Evolutionary conservation across 306 rosid species (phyloP).

Genomic region (Lathyrus aphaca): DNA sequence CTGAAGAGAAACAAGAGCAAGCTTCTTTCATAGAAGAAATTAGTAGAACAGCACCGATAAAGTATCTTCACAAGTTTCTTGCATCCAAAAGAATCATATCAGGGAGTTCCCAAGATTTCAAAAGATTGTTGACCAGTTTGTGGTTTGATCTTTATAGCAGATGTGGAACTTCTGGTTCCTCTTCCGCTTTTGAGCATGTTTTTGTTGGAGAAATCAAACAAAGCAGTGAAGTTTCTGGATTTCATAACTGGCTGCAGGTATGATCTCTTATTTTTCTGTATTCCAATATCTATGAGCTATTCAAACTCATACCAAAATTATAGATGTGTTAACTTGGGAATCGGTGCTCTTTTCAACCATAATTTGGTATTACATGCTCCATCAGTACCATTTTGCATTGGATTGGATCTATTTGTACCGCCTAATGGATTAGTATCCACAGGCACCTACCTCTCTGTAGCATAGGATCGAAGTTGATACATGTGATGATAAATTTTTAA

Average conservation of each 20-base stretch:
- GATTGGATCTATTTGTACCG: background rate
- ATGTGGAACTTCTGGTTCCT: slow-evolving; percentile 82
- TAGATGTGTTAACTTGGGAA: slow-evolving; percentile 16
- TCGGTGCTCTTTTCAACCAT: slow-evolving; percentile 27
- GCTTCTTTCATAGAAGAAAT: slow-evolving; percentile 91
- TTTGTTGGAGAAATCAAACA: slow-evolving; percentile 94
- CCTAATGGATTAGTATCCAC: slow-evolving; percentile 11
- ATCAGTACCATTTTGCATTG: background rate
- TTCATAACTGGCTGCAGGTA: slow-evolving; percentile 99
- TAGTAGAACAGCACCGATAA: slow-evolving; percentile 91
- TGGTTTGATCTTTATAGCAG: slow-evolving; percentile 96
- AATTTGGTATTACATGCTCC: slow-evolving; percentile 22
- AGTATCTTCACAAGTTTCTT: slow-evolving; percentile 81
- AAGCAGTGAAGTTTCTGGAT: slow-evolving; percentile 77
- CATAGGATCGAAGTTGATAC: slow-evolving; percentile 35
- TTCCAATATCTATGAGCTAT: slow-evolving; percentile 13
- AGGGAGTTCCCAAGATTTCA: slow-evolving; percentile 68
- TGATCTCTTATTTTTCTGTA: slow-evolving; percentile 16
- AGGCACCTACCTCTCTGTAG: slow-evolving; percentile 12
- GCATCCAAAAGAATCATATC: slow-evolving; percentile 63
- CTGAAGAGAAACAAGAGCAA: slow-evolving; percentile 96
- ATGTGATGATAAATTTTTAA: slow-evolving; percentile 3
- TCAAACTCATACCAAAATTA: background rate
- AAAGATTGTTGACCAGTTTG: slow-evolving; percentile 57
- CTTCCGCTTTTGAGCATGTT: slow-evolving; percentile 97